These are phyloP conservation scores for Casuarina equisetifolia DNA, from an alignment of 306 rosid genomes.

Conservation along the genomic window DNA sequence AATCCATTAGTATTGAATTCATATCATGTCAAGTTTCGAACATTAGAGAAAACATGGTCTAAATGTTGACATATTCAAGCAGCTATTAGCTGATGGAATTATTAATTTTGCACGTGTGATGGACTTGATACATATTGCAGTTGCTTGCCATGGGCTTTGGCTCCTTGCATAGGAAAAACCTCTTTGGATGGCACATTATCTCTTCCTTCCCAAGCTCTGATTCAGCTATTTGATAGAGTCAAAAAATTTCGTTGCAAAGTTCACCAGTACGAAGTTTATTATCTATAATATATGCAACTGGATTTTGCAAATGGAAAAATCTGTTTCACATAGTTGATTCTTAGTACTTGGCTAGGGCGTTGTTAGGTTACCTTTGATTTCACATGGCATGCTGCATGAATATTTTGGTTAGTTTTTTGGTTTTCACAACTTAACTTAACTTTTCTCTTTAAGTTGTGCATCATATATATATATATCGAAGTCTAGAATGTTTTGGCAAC, in stretches of 20 bases:
- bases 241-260: neutral
- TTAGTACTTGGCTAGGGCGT: too few species aligned
- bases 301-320: neutral
- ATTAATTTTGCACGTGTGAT: too few species aligned
- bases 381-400: too few species aligned
- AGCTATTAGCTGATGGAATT: neutral
- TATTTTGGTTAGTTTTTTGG: too few species aligned
- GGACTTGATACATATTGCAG: neutral
- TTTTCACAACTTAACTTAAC: neutral
- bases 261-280: neutral
- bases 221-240: neutral
- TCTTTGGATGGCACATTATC: neutral
- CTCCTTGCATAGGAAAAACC: neutral
- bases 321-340: too few species aligned
- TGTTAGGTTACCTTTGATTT: too few species aligned
- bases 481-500: neutral
- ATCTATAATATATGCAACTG: neutral
- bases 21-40: neutral
- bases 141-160: neutral
- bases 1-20: slow-evolving; percentile 15
- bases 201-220: neutral
- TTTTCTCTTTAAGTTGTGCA: neutral
- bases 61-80: neutral
- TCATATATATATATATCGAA: neutral
- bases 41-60: neutral